Evolutionary conservation across 805 yeast genomes (phyloP), one percentile per base, ranked within the genome.

Genomic region (Starmerella scarabaei): DNA sequence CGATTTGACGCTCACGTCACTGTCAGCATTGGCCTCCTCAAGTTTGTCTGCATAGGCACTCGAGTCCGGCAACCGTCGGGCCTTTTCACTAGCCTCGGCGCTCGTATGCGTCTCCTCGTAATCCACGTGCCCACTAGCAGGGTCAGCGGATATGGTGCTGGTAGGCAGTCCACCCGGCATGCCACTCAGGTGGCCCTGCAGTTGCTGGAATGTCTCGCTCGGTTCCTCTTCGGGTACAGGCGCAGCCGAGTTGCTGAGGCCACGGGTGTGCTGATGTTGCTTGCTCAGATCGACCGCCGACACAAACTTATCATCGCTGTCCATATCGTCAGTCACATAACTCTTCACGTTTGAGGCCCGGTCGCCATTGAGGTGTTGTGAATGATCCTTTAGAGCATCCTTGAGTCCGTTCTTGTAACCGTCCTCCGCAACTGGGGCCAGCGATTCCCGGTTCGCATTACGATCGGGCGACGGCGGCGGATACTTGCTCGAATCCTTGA

Each of bases 121-220:
- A n/a, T n/a, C n/a, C n/a, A n/a, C n/a, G n/a, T n/a, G n/a, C n/a
- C n/a, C n/a, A n/a, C n/a, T n/a, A n/a, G n/a, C n/a, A n/a, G n/a
- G n/a, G n/a, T n/a, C n/a, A n/a, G n/a, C n/a, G n/a, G n/a, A n/a
- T n/a, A n/a, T 17, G 21, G 34, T 5, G 11, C 27, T 5, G 7
- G 26, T n/a, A 15, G 21, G 26, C 20, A 23, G 6, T 5, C 21
- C 7, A 21, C 46, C 46, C 7, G 46, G 44, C 49, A 45, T 42
- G 9, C 48, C 45, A 17, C 20, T 29, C 29, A 42, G 40, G 38
- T 42, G 40, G 21, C 21, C 17, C 40, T 45, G 43, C 36, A 38
- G 19, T 18, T 24, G 27, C 26, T 32, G 30, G 39, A 38, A 39
- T 7, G 11, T 11, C 9, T 7, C 7, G 9, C 9, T 7, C 11